These are phyloP conservation scores for Chaetomiaceae sp. DNA, from an alignment of 2,329 filamentous ascomycete species.

Conservation along the genomic window DNA sequence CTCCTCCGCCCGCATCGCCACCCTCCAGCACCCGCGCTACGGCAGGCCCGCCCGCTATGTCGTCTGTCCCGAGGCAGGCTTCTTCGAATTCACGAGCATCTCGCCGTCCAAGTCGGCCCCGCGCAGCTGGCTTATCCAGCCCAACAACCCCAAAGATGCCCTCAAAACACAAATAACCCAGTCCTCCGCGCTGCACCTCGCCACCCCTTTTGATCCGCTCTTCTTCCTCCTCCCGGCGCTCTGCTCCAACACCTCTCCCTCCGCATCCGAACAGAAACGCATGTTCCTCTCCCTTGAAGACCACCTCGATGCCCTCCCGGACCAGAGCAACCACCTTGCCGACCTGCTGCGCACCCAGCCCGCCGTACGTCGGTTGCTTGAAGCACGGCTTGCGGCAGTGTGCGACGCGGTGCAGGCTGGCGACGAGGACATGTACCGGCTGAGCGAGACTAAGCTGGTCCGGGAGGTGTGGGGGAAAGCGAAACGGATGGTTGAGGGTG, in stretches of 20 bases:
- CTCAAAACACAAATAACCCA: conserved; percentile 42
- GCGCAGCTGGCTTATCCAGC: conserved; percentile 56
- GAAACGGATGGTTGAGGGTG: conserved; percentile 52
- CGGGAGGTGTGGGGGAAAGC: conserved; percentile 65
- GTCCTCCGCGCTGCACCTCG: conserved; percentile 69
- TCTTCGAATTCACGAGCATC: conserved; percentile 60
- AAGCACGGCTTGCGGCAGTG: conserved; percentile 59
- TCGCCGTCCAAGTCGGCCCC: conserved; percentile 47
- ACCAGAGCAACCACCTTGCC: conserved; percentile 44
- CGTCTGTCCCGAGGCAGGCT: conserved; percentile 53
- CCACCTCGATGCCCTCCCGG: conserved; percentile 51
- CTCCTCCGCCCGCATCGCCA: conserved; percentile 51
- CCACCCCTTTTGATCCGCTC: conserved; percentile 75
- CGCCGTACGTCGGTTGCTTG: conserved; percentile 46
- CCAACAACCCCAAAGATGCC: background rate
- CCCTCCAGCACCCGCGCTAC: conserved; percentile 54
- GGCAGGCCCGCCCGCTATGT: conserved; percentile 52
- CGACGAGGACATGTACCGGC: conserved; percentile 77
- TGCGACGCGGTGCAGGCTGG: conserved; percentile 81
- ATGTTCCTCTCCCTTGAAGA: conserved; percentile 66
- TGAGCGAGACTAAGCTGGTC: conserved; percentile 67
- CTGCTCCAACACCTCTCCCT: conserved; percentile 32
- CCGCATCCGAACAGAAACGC: conserved; percentile 48
- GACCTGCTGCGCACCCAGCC: conserved; percentile 45
- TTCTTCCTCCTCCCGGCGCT: conserved; percentile 78